These are phyloP conservation scores for Colletotrichum paranaense DNA, from an alignment of 2,329 filamentous ascomycete genomes.

Conservation along the genomic window DNA sequence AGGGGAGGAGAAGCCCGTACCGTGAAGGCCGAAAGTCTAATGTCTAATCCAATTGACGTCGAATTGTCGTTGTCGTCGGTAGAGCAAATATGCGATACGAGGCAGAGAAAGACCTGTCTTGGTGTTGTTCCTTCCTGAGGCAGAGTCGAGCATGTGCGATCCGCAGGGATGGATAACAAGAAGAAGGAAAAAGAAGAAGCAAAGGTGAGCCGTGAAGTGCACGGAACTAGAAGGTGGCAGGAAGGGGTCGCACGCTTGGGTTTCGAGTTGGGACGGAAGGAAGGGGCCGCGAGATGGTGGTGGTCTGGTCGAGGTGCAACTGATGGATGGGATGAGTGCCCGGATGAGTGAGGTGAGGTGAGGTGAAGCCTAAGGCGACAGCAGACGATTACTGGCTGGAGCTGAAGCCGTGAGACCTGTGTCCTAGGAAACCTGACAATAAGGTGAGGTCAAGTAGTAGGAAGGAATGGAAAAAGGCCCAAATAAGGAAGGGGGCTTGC, in stretches of 20 bases:
- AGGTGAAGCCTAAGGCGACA: not conserved
- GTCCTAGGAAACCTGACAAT: not conserved
- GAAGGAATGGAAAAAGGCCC: slow-evolving; percentile 11
- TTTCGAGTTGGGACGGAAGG: not conserved
- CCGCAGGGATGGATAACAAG: not conserved
- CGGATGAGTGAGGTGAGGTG: no score
- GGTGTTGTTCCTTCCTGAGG: slow-evolving; percentile 3
- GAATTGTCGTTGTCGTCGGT: not conserved
- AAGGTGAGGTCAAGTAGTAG: not conserved
- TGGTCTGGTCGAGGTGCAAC: not conserved
- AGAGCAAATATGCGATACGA: not conserved
- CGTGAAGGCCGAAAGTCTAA: not conserved
- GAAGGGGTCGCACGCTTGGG: not conserved
- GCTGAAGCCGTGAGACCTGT: not conserved
- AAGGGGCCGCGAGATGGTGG: not conserved
- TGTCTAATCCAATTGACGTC: not conserved
- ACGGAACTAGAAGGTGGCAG: not conserved
- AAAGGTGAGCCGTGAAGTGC: not conserved
- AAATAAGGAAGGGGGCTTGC: not conserved
- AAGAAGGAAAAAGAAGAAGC: not conserved
- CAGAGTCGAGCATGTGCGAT: not conserved
- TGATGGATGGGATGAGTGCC: not conserved
- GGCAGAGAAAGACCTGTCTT: not conserved
- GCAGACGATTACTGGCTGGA: not conserved
- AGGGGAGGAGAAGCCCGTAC: not conserved